Conservation (phyloP, 495 filamentous ascomycete species). For the Umbilicaria muhlenbergii region DNA sequence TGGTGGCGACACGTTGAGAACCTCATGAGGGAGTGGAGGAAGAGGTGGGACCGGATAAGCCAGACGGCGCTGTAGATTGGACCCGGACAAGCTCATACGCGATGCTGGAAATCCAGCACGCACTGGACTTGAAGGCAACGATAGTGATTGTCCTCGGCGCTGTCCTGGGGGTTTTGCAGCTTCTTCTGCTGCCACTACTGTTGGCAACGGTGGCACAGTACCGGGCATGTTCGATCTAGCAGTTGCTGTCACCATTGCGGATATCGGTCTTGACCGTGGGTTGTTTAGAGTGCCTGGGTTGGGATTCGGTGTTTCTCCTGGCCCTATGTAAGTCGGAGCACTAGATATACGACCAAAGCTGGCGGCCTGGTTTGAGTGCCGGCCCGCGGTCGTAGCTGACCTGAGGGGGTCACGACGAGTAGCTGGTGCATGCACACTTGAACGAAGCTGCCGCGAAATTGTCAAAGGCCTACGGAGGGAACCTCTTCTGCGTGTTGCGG, state of each 20-base stretch:
- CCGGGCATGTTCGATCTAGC: too few relatives aligned
- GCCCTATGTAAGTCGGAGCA: slow-evolving; percentile 3
- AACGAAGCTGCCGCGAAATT: slow-evolving; percentile 1
- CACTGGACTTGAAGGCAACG: slow-evolving; percentile 12
- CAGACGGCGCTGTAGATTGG: slow-evolving; percentile 12
- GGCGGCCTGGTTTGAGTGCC: slow-evolving; percentile 12
- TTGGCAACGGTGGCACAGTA: neutral
- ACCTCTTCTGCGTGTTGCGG: slow-evolving; percentile 4
- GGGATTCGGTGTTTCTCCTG: too few relatives aligned
- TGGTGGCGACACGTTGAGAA: neutral
- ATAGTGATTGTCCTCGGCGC: slow-evolving; percentile 4
- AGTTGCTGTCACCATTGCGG: neutral
- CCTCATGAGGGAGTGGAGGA: neutral
- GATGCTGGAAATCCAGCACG: slow-evolving; percentile 4
- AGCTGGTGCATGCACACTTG: slow-evolving; percentile 18
- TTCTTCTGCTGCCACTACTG: neutral
- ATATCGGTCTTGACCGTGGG: neutral
- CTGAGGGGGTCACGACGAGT: slow-evolving; percentile 32
- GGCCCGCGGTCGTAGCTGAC: slow-evolving; percentile 27
- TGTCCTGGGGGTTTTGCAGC: neutral
- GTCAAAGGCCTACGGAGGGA: slow-evolving; percentile 5
- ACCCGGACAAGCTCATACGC: slow-evolving; percentile 10
- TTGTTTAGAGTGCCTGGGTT: slow-evolving; percentile 4
- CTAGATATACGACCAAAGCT: slow-evolving; percentile 17
- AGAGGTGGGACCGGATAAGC: slow-evolving; percentile 13